phyloP scores from a whole-genome alignment of 2,329 filamentous ascomycete genomes.

The Cercospora brassicicola region DNA sequence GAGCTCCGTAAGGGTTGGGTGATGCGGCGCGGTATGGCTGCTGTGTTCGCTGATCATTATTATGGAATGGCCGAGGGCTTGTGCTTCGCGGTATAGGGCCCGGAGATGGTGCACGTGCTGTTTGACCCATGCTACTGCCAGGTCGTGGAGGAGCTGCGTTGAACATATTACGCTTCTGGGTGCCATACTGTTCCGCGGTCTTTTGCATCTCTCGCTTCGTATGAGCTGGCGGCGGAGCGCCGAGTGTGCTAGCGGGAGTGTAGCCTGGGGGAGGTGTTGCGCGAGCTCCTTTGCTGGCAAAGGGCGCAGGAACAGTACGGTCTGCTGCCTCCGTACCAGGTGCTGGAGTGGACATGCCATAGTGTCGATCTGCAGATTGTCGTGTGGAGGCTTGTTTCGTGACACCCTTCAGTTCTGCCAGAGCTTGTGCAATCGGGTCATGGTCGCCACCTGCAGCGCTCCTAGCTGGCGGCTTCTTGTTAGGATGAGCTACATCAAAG shows the following conservation, averaged over 20 bases:
- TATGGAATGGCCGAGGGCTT: conserved; percentile 60
- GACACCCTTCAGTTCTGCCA: conserved; percentile 88
- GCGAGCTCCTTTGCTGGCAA: conserved; percentile 50
- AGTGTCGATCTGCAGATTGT: conserved; percentile 94
- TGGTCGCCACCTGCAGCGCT: conserved; percentile 52
- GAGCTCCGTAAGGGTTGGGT: conserved; percentile 59
- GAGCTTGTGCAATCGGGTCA: conserved; percentile 87
- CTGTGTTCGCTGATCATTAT: conserved; percentile 20
- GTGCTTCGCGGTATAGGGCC: conserved; percentile 58
- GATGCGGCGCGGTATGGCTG: conserved; percentile 53
- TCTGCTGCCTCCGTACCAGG: conserved; percentile 43
- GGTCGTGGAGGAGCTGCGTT: conserved; percentile 39
- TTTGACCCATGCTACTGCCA: conserved; percentile 34
- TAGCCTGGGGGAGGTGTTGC: conserved; percentile 87
- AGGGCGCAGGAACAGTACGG: conserved; percentile 51
- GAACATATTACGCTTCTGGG: conserved; percentile 81
- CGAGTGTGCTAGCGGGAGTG: conserved; percentile 75
- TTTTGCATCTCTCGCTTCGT: conserved; percentile 95
- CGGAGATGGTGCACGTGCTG: conserved; percentile 60
- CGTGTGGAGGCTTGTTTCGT: conserved; percentile 76
- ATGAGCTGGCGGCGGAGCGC: conserved; percentile 85
- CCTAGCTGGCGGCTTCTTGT: conserved; percentile 41
- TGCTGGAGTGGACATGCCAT: conserved; percentile 83
- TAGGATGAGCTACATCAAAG: conserved; percentile 80
- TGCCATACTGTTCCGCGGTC: conserved; percentile 82